Evolutionary conservation across 331 rosid genomes (phyloP), one percentile per base, ranked within the genome.

Genomic region (Malus hybrid): DNA sequence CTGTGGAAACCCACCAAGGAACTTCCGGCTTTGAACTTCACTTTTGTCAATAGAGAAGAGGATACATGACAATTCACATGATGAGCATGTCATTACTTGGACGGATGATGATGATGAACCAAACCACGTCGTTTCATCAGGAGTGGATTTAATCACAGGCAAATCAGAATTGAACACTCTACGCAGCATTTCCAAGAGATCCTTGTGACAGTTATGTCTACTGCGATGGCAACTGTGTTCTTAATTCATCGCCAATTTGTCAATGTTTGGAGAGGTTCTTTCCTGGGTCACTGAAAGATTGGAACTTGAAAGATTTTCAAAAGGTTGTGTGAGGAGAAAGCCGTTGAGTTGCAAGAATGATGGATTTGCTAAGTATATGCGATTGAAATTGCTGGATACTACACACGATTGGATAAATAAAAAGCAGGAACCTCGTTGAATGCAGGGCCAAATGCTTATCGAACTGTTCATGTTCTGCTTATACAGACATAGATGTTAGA

Each of bases 151-250:
- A 89, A 87, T 77, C 82, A 11, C 81, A 78, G 14, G 79, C 66
- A 20, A 67, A 64, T 28, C 63, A 22, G 52, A 33, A 55, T 76
- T 87, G 89, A 89, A 82, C 78, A 60, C 19, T 74, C 14, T 82
- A 82, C 52, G 84, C 86, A 8, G 56, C 87, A 30, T 79, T 81
- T 22, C 91, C 89, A 1, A 79, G 84, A 57, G 91, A 85, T 76
- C 57, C 65, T 52, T 87, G 91, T 50, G 89, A 85, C 29, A 28
- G 29, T 28, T 28, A 28, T 28, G 29, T 28, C 29, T 22, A n/a
- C 19, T 11, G 79, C 0, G 32, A 82, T 70, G 85, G 79, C 11
- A 73, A 82, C 71, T 82, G 88, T 63, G 39, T 57, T 44, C 77
- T 87, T 13, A 75, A 69, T 18, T 82, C 71, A 15, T 58, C 84